A percentile compares a stretch with the other conserved stretches of the same genome.
These are phyloP conservation scores for Fomitiporia mediterranea DNA, from an alignment of 1,284 basidiomycete genomes.

Conservation along the genomic window DNA sequence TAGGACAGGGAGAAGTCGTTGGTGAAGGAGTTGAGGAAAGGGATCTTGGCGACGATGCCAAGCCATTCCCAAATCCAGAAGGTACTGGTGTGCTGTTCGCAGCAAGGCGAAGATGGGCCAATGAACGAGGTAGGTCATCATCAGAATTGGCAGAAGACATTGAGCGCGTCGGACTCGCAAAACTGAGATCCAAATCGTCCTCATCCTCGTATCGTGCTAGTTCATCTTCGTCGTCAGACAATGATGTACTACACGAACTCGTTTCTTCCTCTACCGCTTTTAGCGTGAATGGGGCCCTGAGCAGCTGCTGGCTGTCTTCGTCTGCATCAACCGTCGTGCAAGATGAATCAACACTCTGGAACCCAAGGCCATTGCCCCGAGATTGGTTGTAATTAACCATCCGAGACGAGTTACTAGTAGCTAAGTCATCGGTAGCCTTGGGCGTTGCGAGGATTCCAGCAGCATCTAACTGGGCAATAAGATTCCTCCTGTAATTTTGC, in stretches of 20 bases:
- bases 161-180: slow-evolving; percentile 44
- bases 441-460: slow-evolving; percentile 18
- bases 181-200: slow-evolving; percentile 52
- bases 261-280: slow-evolving; percentile 58
- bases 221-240: slow-evolving; percentile 48
- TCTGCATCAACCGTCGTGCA: slow-evolving; percentile 62
- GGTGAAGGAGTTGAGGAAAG: slow-evolving; percentile 28
- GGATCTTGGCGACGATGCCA: slow-evolving; percentile 25
- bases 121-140: slow-evolving; percentile 41
- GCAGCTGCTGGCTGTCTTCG: slow-evolving; percentile 39
- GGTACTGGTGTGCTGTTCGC: slow-evolving; percentile 8
- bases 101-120: slow-evolving; percentile 30
- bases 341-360: slow-evolving; percentile 60
- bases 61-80: slow-evolving; percentile 19
- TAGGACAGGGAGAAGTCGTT: slow-evolving; percentile 28
- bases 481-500: slow-evolving; percentile 6
- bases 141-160: slow-evolving; percentile 47
- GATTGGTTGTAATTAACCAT: slow-evolving; percentile 22
- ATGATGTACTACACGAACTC: slow-evolving; percentile 35
- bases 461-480: slow-evolving; percentile 14
- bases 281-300: slow-evolving; percentile 40
- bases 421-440: slow-evolving; percentile 5
- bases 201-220: slow-evolving; percentile 67
- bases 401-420: not conserved
- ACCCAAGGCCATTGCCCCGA: slow-evolving; percentile 42